Conservation (phyloP, 1,284 basidiomycete genomes). For the Xerocomus nothofagi region DNA sequence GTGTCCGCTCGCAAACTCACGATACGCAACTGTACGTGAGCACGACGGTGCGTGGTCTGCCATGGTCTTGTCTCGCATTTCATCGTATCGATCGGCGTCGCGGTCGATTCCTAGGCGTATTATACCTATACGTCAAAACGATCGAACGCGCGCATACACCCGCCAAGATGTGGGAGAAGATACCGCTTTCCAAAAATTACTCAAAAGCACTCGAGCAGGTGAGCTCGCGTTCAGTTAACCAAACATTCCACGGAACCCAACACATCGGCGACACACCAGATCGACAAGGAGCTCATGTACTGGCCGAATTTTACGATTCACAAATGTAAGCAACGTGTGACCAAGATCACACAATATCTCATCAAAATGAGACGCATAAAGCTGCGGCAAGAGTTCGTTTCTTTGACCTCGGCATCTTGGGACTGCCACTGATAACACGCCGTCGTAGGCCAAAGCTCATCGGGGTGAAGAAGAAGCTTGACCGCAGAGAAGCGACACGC, state of each 20-base stretch:
- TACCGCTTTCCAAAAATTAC: constrained; percentile 94
- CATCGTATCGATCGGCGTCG: neutral
- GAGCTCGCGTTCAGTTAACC: constrained; percentile 1
- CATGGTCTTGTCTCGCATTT: neutral
- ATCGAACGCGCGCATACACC: constrained; percentile 97
- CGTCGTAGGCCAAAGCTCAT: constrained; percentile 81
- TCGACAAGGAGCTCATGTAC: constrained; percentile 92
- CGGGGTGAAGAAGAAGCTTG: constrained; percentile 96
- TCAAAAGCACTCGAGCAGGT: constrained; percentile 93
- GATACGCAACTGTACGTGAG: constrained; percentile 97
- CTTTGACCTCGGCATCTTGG: constrained; percentile 4
- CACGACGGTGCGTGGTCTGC: constrained; percentile 73
- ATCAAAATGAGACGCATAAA: constrained; percentile 96
- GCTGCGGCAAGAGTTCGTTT: constrained; percentile 82
- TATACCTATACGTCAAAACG: constrained; percentile 98
- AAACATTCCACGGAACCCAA: neutral
- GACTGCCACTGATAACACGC: neutral
- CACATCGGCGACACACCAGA: constrained; percentile 47
- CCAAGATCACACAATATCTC: constrained; percentile 98
- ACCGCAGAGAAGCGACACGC: constrained; percentile 89
- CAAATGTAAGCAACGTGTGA: constrained; percentile 98
- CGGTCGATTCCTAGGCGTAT: constrained; percentile 55
- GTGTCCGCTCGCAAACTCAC: constrained; percentile 95
- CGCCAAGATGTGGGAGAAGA: constrained; percentile 95
- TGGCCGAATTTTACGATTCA: constrained; percentile 98